phyloP scores from a whole-genome alignment of 257 asterid genomes.

The Solanum arcanum region DNA sequence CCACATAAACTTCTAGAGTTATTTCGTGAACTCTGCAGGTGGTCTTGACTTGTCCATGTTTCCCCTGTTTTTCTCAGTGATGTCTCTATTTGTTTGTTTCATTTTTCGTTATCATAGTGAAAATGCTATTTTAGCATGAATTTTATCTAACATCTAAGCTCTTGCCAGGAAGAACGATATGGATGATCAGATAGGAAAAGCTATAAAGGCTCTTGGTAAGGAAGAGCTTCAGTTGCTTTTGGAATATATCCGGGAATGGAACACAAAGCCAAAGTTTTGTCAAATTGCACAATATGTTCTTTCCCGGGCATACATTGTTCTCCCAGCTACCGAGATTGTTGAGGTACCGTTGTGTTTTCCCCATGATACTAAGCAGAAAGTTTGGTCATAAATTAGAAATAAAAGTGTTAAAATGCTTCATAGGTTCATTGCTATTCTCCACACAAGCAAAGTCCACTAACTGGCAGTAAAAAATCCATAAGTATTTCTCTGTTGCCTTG shows the following conservation, averaged over 20 bases:
- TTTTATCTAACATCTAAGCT: constrained; percentile 2
- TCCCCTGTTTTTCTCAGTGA: not conserved
- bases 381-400: not conserved
- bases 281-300: constrained; percentile 76
- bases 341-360: constrained; percentile 32
- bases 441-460: not conserved
- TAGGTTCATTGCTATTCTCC: not conserved
- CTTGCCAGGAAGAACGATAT: constrained; percentile 45
- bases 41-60: not conserved
- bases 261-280: constrained; percentile 78
- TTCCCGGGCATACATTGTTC: constrained; percentile 27
- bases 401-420: not conserved
- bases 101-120: not conserved
- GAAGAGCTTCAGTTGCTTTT: constrained; percentile 53
- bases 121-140: not conserved
- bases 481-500: not conserved
- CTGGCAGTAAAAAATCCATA: not conserved
- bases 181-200: constrained; percentile 41
- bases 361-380: not conserved
- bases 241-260: constrained; percentile 87
- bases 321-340: constrained; percentile 58
- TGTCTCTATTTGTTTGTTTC: not conserved
- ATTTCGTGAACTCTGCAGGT: constrained; percentile 79
- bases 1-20: constrained; percentile 53
- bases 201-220: constrained; percentile 41